These are phyloP conservation scores for Digitaria exilis DNA, from an alignment of 202 grass and related monocot genomes.

Conservation along the genomic window DNA sequence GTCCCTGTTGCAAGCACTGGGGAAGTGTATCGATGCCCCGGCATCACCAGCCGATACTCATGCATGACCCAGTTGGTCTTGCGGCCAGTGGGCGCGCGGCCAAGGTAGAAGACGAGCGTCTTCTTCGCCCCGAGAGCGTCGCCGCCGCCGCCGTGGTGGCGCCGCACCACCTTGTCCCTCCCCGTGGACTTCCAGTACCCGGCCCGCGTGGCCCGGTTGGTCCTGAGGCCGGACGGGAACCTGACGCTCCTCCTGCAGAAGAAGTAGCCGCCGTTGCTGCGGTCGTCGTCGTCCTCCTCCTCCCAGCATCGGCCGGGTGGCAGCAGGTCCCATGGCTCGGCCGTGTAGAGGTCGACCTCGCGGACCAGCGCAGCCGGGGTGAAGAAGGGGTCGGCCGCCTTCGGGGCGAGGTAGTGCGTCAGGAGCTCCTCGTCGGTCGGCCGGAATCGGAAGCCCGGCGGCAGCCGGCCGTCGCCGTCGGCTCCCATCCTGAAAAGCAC, in stretches of 20 bases:
- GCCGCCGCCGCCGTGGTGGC: not conserved
- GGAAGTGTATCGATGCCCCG: not conserved
- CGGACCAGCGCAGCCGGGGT: conserved; percentile 24
- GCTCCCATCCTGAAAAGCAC: not conserved
- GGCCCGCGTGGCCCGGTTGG: conserved; percentile 25
- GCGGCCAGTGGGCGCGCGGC: conserved; percentile 56
- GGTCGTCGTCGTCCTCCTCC: no score
- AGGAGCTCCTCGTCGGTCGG: conserved; percentile 68
- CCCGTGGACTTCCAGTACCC: conserved; percentile 42
- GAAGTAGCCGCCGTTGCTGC: not conserved
- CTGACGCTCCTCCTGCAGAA: conserved; percentile 27
- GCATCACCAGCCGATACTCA: conserved; percentile 51
- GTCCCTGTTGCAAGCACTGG: not conserved
- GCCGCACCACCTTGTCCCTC: conserved; percentile 22
- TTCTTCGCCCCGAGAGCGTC: conserved; percentile 55
- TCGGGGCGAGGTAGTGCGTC: conserved; percentile 57
- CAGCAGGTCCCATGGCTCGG: conserved; percentile 52
- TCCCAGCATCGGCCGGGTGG: not conserved
- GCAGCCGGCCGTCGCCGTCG: not conserved
- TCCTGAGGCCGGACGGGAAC: conserved; percentile 19
- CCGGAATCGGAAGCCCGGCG: conserved; percentile 65
- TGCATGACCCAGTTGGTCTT: conserved; percentile 81
- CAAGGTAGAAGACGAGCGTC: conserved; percentile 77
- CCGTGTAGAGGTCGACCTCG: conserved; percentile 43
- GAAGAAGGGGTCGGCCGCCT: conserved; percentile 37